Evolutionary conservation across 1,284 basidiomycete genomes (phyloP), one percentile per base, ranked within the genome.

Genomic region (Inonotus obliquus): DNA sequence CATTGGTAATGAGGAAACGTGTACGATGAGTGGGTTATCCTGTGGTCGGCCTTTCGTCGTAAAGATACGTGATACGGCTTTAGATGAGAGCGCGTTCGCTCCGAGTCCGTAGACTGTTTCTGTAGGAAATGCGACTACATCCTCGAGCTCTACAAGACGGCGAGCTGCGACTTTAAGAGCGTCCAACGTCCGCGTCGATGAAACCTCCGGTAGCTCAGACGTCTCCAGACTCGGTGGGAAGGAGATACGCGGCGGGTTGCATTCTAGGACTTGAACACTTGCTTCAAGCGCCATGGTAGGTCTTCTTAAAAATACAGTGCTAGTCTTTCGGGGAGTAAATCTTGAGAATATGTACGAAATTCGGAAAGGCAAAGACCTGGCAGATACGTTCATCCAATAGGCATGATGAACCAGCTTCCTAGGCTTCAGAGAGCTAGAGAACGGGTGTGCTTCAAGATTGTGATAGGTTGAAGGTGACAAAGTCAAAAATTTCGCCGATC

Each of bases 31-130:
- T 0, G 97, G 97, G 73, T 99, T 99, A 75, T 99, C 97, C 2
- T 91, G 79, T 1, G 97, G 97, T 52, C 97, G 81, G 44, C 94
- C 92, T 72, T 99, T 99, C 62, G 92, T 91, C 10, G 82, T 77
- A 74, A 96, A 99, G 68, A 99, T 96, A 65, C 81, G 81, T 1
- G 80, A 72, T 2, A 86, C 82, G 7, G 95, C 94, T 19, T 75
- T 69, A 0, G 83, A 69, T 62, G 87, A 77, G 44, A 96, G 77
- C 0, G 96, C 95, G 41, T 89, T 79, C 0, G 94, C 97, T 23
- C 93, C 97, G 3, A 99, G 85, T 1, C 97, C 97, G 73, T 99
- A 99, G 23, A 99, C 97, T 0, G 97, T 99, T 75, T 99, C 97
- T 32, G 97, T 98, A 0, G 97, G 96, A 69, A 99, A 94, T 0